Evolutionary conservation across 2,329 filamentous ascomycete species (phyloP).

Genomic region (Mycosphaerella sp.): DNA sequence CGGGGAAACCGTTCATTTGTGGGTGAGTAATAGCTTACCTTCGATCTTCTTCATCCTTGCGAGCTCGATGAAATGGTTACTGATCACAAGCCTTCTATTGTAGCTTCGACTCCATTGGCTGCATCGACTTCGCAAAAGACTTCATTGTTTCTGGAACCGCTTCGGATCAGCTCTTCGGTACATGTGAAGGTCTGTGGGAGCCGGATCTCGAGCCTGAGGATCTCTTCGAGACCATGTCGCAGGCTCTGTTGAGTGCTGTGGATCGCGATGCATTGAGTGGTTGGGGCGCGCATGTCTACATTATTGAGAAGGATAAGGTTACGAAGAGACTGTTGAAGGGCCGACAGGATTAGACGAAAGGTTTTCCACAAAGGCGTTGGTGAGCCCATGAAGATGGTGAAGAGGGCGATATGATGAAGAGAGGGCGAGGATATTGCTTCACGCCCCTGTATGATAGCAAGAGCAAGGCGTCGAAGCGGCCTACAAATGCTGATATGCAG

Average conservation of each 20-base stretch:
- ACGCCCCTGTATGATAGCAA: conserved; percentile 19
- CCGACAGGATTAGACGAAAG: conserved; percentile 63
- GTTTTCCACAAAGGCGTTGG: neutral
- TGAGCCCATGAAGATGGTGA: neutral
- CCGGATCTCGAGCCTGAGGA: conserved; percentile 91
- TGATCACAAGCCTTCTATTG: neutral
- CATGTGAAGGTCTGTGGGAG: conserved; percentile 97
- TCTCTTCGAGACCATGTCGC: conserved; percentile 96
- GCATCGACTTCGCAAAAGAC: conserved; percentile 99
- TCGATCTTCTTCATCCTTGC: too few relatives aligned
- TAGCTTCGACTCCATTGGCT: conserved; percentile 91
- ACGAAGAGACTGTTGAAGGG: conserved; percentile 98
- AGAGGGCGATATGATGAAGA: neutral
- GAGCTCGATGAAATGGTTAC: neutral
- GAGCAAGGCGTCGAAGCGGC: conserved; percentile 15
- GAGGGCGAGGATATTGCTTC: neutral
- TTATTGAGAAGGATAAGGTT: conserved; percentile 99
- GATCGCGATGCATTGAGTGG: conserved; percentile 95
- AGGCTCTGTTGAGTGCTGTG: conserved; percentile 89
- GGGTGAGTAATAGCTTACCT: conserved; percentile 42
- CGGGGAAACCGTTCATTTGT: conserved; percentile 93
- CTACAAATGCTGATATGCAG: neutral
- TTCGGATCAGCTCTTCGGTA: conserved; percentile 96
- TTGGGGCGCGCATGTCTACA: conserved; percentile 98
- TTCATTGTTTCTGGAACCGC: conserved; percentile 97